phyloP scores from a whole-genome alignment of 2,329 filamentous ascomycete genomes.

The Monosporascus ibericus region DNA sequence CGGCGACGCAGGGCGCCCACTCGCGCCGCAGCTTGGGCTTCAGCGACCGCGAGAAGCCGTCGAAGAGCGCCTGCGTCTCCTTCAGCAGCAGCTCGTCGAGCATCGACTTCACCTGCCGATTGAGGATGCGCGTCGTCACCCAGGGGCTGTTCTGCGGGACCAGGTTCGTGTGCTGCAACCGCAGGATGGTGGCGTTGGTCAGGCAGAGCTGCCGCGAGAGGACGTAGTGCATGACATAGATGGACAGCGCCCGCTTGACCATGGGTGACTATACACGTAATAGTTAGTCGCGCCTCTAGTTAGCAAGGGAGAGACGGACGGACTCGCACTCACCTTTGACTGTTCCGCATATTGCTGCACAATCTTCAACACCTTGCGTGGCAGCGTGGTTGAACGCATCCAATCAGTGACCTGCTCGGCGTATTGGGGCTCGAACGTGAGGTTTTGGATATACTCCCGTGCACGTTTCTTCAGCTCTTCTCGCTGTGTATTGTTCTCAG shows the following conservation, averaged over 20 bases:
- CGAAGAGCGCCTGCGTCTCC: slow-evolving; percentile 46
- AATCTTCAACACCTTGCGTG: slow-evolving; percentile 39
- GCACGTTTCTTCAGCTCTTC: slow-evolving; percentile 40
- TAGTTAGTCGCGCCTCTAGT: neutral
- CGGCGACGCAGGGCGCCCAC: slow-evolving; percentile 51
- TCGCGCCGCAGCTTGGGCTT: slow-evolving; percentile 47
- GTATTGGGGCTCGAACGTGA: slow-evolving; percentile 41
- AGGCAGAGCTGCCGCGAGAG: slow-evolving; percentile 50
- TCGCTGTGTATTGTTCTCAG: slow-evolving; percentile 32
- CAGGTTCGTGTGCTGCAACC: slow-evolving; percentile 34
- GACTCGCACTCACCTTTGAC: slow-evolving; percentile 32
- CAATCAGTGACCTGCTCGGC: slow-evolving; percentile 45
- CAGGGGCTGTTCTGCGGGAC: slow-evolving; percentile 37
- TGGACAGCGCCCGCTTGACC: slow-evolving; percentile 46
- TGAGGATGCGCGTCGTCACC: slow-evolving; percentile 48
- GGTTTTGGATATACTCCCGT: slow-evolving; percentile 43
- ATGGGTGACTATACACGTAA: slow-evolving; percentile 34
- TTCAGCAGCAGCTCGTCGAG: slow-evolving; percentile 48
- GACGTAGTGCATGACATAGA: slow-evolving; percentile 53
- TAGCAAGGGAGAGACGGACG: too few relatives aligned
- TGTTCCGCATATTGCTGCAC: slow-evolving; percentile 41
- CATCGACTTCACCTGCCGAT: slow-evolving; percentile 51
- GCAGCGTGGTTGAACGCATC: slow-evolving; percentile 38
- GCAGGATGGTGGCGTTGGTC: slow-evolving; percentile 36
- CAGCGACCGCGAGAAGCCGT: slow-evolving; percentile 45